Evolutionary conservation across 257 asterid species (phyloP).

Genomic region (Ehretia macrophylla): DNA sequence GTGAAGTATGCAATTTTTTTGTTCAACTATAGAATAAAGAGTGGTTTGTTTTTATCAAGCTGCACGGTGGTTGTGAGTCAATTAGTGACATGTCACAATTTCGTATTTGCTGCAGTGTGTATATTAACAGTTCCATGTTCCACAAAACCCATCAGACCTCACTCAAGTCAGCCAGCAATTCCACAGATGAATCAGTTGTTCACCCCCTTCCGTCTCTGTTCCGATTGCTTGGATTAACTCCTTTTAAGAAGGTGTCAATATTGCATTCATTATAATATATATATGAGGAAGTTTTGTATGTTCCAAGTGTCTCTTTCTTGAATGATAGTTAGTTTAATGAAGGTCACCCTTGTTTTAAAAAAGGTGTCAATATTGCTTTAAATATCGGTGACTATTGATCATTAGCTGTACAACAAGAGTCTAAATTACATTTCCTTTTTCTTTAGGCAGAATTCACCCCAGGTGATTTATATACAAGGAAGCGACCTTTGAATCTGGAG

Average conservation of each 20-base stretch:
- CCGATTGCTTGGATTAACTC: slow-evolving; percentile 70
- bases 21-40: neutral
- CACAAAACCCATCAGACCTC: slow-evolving; percentile 56
- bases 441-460: slow-evolving; percentile 88
- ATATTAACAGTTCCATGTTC: slow-evolving; percentile 78
- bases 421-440: slow-evolving; percentile 14
- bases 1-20: slow-evolving; percentile 8
- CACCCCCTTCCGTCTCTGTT: slow-evolving; percentile 89
- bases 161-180: slow-evolving; percentile 59
- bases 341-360: slow-evolving; percentile 9
- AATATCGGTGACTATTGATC: neutral
- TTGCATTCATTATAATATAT: slow-evolving; percentile 2
- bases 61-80: neutral
- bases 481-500: slow-evolving; percentile 69
- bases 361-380: neutral
- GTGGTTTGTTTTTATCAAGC: neutral
- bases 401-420: neutral
- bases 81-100: slow-evolving; percentile 15
- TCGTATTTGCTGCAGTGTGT: slow-evolving; percentile 48
- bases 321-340: neutral
- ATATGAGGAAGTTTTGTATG: neutral
- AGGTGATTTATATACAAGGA: slow-evolving; percentile 70
- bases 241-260: slow-evolving; percentile 66
- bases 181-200: slow-evolving; percentile 61
- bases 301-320: neutral